A percentile compares a stretch with the other conserved stretches of the same genome.
Evolutionary conservation across 2,329 filamentous ascomycete species (phyloP).

Genomic region (Elsinoe batatas): DNA sequence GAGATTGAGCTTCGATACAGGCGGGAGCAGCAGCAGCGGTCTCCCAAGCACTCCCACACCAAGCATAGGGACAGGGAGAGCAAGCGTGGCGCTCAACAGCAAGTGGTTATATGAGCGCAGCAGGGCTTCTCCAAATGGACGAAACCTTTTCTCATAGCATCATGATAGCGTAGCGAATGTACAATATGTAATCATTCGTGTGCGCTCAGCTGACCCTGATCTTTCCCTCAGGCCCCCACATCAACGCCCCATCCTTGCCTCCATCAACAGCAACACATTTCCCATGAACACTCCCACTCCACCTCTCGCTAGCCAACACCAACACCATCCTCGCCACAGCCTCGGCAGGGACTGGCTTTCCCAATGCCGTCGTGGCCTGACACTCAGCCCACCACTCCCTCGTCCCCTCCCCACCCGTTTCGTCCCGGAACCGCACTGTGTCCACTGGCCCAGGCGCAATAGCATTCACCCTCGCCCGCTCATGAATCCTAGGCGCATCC

Average conservation of each 20-base stretch:
- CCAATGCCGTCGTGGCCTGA: conserved; percentile 34
- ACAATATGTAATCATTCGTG: neutral
- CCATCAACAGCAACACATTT: conserved; percentile 38
- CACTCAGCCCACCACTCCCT: conserved; percentile 33
- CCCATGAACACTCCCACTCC: conserved; percentile 36
- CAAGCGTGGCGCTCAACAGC: conserved; percentile 71
- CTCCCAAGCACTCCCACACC: conserved; percentile 60
- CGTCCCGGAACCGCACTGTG: conserved; percentile 34
- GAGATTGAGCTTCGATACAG: conserved; percentile 52
- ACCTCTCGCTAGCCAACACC: conserved; percentile 39
- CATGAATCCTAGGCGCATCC: conserved; percentile 32
- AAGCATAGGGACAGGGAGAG: conserved; percentile 49
- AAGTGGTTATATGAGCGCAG: conserved; percentile 93
- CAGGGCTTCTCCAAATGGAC: conserved; percentile 41
- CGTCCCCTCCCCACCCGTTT: conserved; percentile 30
- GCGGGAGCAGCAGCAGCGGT: conserved; percentile 27
- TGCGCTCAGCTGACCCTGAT: neutral
- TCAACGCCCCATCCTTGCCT: conserved; percentile 36
- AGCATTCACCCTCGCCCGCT: conserved; percentile 35
- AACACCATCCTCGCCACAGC: conserved; percentile 37
- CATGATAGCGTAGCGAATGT: conserved; percentile 8
- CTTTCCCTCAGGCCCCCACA: conserved; percentile 31
- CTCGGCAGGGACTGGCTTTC: conserved; percentile 30
- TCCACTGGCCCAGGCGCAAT: conserved; percentile 39
- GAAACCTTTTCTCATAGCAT: conserved; percentile 14